Base-by-base conservation (phyloP, 2,329 filamentous ascomycete genomes). In the Trichoderma arundinaceum region DNA sequence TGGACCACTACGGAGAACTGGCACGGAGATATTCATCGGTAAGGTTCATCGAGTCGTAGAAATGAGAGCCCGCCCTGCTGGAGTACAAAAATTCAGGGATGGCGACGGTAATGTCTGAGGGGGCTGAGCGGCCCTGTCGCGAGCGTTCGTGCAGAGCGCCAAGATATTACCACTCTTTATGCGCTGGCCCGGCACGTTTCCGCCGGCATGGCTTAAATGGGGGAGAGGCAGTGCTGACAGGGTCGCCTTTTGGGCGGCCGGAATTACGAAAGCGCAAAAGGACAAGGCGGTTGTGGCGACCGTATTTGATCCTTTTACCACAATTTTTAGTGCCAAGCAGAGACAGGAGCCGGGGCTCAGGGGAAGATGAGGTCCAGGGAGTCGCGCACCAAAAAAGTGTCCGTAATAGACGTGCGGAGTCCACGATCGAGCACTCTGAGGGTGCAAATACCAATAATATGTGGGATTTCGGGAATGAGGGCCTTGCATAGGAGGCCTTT, bases 141-240 rank as follows among this genome's bases (percentile, higher is more conserved):
- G 52, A 54, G 35, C 41, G 56, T 35, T 54, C 48, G 58, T 41
- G 58, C 58, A 61, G 48, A 19, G 53, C 32, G 59, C 59, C 59
- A 62, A 44, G 58, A 61, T 52, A 61, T 61, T 61, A 43, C 35
- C 46, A 61, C 46, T 41, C 17, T 46, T 62, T 63, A 54, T 63
- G 59, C 49, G 59, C 59, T 63, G 59, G 59, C 33, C 49, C 59
- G 59, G 58, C 49, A 53, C 5, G 39, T 53, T 53, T 35, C 41
- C 39, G 49, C 59, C 59, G 46, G 59, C 59, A 63, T 53, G 49
- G 59, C 38, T 62, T 63, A 44, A 53, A 63, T 35, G 38, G 43
- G 28, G 59, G 17, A 22, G 59, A 63, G 59, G 59, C 59, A 53
- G 59, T 63, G 59, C 59, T 63, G 59, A 63, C 59, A 54, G 39